These are phyloP conservation scores for Umbilicus rupestris DNA, from an alignment of 164 flowering plant genomes.

Conservation along the genomic window DNA sequence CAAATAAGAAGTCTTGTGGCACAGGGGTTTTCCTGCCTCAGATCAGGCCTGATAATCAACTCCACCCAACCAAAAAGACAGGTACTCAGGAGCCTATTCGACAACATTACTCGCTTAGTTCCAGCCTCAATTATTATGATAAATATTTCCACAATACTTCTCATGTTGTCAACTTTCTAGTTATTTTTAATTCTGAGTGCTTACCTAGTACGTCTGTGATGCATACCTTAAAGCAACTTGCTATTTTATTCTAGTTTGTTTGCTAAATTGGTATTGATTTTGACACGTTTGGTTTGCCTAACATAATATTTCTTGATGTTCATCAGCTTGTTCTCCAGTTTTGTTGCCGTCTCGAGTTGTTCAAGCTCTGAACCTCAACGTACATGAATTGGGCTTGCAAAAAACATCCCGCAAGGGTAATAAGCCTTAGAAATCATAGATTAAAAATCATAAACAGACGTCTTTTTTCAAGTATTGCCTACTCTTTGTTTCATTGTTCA, in stretches of 20 bases:
- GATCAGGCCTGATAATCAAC: conserved; percentile 21
- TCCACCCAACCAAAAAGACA: conserved; percentile 42
- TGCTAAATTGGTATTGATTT: neutral
- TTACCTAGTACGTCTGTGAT: neutral
- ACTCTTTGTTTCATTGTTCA: no score
- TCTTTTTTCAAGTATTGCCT: no score
- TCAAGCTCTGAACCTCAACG: conserved; percentile 74
- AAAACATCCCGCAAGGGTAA: conserved; percentile 38
- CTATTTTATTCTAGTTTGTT: neutral
- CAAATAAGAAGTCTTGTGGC: conserved; percentile 34
- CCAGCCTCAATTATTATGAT: neutral
- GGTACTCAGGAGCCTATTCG: conserved; percentile 22
- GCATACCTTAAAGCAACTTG: no score
- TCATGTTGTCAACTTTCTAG: neutral
- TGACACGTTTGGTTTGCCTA: neutral
- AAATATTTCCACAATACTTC: neutral
- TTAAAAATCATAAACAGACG: no score
- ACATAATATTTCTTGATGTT: neutral
- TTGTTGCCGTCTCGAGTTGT: conserved; percentile 70
- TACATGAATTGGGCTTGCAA: conserved; percentile 45
- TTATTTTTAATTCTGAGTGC: neutral
- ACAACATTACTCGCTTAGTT: neutral
- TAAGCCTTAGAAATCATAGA: conserved; percentile 10
- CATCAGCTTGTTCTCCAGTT: conserved; percentile 65
- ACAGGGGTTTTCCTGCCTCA: conserved; percentile 86